phyloP scores from a whole-genome alignment of 495 filamentous ascomycete species.

The Aspergillus ostianus region DNA sequence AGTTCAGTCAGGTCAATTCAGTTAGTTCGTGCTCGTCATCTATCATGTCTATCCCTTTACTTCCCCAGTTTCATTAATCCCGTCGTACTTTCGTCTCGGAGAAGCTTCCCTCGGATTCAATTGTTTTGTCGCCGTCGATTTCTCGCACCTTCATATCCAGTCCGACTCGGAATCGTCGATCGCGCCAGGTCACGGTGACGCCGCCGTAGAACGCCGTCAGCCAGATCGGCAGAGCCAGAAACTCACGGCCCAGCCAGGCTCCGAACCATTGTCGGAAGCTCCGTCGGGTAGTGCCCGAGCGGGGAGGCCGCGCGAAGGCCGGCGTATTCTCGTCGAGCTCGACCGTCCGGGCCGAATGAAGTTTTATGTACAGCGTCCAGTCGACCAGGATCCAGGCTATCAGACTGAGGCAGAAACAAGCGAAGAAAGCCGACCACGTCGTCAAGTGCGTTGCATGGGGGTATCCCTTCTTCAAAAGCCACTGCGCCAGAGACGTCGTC shows the following conservation, averaged over 20 bases:
- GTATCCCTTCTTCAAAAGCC: conserved; percentile 52
- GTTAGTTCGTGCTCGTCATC: background rate
- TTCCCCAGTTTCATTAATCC: background rate
- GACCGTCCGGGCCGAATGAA: conserved; percentile 70
- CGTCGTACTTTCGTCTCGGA: conserved; percentile 6
- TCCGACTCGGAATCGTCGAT: conserved; percentile 75
- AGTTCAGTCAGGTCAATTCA: background rate
- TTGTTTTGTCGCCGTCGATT: conserved; percentile 26
- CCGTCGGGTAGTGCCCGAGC: conserved; percentile 36
- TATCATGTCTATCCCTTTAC: background rate
- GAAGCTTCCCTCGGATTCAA: conserved; percentile 17
- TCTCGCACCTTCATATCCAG: conserved; percentile 75
- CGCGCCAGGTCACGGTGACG: conserved; percentile 82
- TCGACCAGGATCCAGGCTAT: conserved; percentile 71
- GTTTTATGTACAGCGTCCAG: conserved; percentile 64
- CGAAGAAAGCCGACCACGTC: conserved; percentile 67
- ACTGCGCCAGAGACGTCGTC: conserved; percentile 65
- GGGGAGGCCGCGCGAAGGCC: conserved; percentile 56
- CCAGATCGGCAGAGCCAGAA: conserved; percentile 86
- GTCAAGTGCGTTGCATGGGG: conserved; percentile 35
- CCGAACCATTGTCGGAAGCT: conserved; percentile 68
- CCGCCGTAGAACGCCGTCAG: conserved; percentile 78
- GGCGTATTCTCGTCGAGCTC: conserved; percentile 73
- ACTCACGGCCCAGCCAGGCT: conserved; percentile 84
- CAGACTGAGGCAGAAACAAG: conserved; percentile 66